A percentile compares a stretch with the other conserved stretches of the same genome.
Conservation (phyloP, 2,329 filamentous ascomycete species). For the Sclerotinia spermophila region DNA sequence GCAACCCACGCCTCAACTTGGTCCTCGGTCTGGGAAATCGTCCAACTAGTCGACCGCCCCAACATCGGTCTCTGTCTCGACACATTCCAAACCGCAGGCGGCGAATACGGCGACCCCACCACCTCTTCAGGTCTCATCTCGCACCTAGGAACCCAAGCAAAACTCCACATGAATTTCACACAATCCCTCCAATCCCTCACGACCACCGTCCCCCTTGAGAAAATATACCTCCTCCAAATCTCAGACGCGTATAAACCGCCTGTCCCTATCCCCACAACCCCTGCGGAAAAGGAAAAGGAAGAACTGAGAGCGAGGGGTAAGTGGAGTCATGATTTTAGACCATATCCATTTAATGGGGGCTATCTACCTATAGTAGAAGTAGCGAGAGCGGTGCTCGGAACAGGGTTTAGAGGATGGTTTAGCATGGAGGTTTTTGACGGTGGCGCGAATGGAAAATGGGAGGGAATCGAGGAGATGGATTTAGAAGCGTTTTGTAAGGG, state of each 20-base stretch:
- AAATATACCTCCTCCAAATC: conserved; percentile 72
- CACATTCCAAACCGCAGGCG: conserved; percentile 71
- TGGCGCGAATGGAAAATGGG: conserved; percentile 45
- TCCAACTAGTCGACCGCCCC: conserved; percentile 55
- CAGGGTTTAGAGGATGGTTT: conserved; percentile 62
- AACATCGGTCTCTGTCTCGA: conserved; percentile 75
- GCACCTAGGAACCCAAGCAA: conserved; percentile 39
- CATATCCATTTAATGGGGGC: conserved; percentile 65
- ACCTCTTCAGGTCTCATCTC: conserved; percentile 58
- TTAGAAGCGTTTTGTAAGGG: conserved; percentile 48
- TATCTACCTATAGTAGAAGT: conserved; percentile 66
- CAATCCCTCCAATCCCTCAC: conserved; percentile 55
- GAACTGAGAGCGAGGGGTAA: conserved; percentile 58
- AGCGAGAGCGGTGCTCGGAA: conserved; percentile 60
- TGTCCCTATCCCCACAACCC: conserved; percentile 48
- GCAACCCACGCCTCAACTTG: conserved; percentile 65
- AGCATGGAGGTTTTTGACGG: conserved; percentile 69
- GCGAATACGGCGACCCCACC: conserved; percentile 70
- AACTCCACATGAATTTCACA: conserved; percentile 49
- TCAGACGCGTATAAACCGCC: conserved; percentile 67
- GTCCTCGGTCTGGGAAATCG: conserved; percentile 67
- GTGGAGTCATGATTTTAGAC: conserved; percentile 71
- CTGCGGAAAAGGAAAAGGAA: conserved; percentile 34
- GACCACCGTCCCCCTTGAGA: conserved; percentile 57
- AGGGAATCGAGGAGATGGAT: conserved; percentile 44